Evolutionary conservation across 2,329 filamentous ascomycete species (phyloP), one percentile per base, ranked within the genome.

Genomic region (Penicillium sp.): DNA sequence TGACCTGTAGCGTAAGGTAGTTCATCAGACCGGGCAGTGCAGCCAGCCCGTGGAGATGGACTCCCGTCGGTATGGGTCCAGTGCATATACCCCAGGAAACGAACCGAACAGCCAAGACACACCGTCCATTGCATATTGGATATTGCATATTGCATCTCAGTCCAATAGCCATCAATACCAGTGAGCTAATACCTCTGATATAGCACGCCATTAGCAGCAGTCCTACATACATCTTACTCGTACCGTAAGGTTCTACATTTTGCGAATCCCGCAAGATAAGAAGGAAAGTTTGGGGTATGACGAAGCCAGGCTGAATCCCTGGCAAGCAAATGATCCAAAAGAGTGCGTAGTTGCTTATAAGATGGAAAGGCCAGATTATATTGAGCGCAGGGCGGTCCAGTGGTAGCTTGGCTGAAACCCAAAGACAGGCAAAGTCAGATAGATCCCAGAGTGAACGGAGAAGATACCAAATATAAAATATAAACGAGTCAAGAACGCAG

Each of bases 51-150:
- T 41, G 16, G 27, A 13, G 51, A 41, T n/a, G 25, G 14, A 34
- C 14, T n/a, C 7, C n/a, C n/a, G n/a, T n/a, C n/a, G n/a, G n/a
- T n/a, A n/a, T n/a, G n/a, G n/a, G n/a, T n/a, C n/a, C n/a, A n/a
- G n/a, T n/a, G n/a, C n/a, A n/a, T 46, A 6, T 47, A 47, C 45
- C 45, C 45, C 45, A 28, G 41, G 41, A 25, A 49, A 46, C 18
- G 5, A 22, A n/a, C n/a, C 18, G 19, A 34, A 11, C 22, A 43
- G 22, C 14, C 28, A 42, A 25, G 22, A 18, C 19, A 42, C 41
- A 14, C 25, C 6, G 14, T 22, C 28, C 33, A 37, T 13, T n/a
- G 19, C 10, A 31, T 18, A n/a, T n/a, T n/a, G n/a, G n/a, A n/a
- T n/a, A n/a, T n/a, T n/a, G n/a, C n/a, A n/a, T 33, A 37, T 13